Evolutionary conservation across 2,329 filamentous ascomycete genomes (phyloP).

Genomic region (Mycosphaerella sp.): DNA sequence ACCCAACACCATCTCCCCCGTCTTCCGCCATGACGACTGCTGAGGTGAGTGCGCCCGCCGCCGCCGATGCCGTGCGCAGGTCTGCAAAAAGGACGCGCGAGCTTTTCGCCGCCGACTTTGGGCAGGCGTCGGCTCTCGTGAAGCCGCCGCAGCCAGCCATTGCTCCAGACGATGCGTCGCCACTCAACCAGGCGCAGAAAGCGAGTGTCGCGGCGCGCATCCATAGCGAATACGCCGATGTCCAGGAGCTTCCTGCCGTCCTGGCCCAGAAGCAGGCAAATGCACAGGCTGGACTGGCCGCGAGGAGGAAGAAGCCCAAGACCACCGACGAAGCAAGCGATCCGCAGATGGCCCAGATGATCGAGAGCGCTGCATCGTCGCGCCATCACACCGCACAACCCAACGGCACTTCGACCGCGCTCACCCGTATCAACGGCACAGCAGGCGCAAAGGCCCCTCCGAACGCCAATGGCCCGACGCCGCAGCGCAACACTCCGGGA

Average conservation of each 20-base stretch:
- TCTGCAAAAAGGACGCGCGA: constrained; percentile 52
- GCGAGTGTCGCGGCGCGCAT: constrained; percentile 53
- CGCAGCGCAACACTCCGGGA: constrained; percentile 46
- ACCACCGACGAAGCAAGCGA: constrained; percentile 48
- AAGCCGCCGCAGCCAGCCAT: constrained; percentile 39
- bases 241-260: constrained; percentile 68
- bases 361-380: constrained; percentile 55
- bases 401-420: constrained; percentile 50
- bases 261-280: constrained; percentile 74
- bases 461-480: constrained; percentile 52
- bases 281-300: constrained; percentile 50
- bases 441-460: constrained; percentile 41
- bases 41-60: constrained; percentile 25
- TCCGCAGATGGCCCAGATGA: constrained; percentile 59
- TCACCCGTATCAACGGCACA: constrained; percentile 47
- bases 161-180: constrained; percentile 42
- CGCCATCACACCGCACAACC: constrained; percentile 40
- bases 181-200: constrained; percentile 41
- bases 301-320: constrained; percentile 59
- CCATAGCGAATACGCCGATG: constrained; percentile 68
- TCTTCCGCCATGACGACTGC: constrained; percentile 10
- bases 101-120: constrained; percentile 50
- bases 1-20: background rate
- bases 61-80: constrained; percentile 34
- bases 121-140: constrained; percentile 38